Evolutionary conservation across 352 stramenopile genomes (phyloP), one percentile per base, ranked within the genome.

Genomic region (Phytophthora aleatoria): DNA sequence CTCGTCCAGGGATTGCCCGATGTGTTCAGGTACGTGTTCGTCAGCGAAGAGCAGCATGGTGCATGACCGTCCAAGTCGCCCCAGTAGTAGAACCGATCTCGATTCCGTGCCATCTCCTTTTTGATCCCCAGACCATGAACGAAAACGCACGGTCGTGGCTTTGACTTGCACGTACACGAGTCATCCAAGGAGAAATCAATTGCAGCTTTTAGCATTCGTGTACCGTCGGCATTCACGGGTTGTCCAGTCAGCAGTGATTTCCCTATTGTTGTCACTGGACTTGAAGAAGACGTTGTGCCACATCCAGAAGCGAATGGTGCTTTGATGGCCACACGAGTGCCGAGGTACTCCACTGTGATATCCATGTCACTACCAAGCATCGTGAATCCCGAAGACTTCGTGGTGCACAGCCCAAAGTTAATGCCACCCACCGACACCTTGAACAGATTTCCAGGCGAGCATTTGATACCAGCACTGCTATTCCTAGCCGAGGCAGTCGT

Each of bases 11-110:
- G 50, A 43, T 65, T 57, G 20, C 64, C 53, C 4, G 38, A 39
- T 13, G 70, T 79, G 53, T 81, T 74, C n/a, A 81, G 60, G 15
- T 65, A 50, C 2, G 58, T 62, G 54, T 73, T 75, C 33, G 70
- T 56, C 38, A 71, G 63, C 3, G 58, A 69, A 3, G 59, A 68
- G 33, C 70, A 81, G 53, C 73, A 79, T 15, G 71, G 71, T 11
- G 74, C 63, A 16, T 70, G 61, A 24, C 52, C 59, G 1, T 61
- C 27, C 39, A 79, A 38, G 47, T 73, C 53, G 2, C 69, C 73
- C 54, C 71, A 76, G 11, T 75, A 81, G 20, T 51, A 44, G 41
- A 76, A 60, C 24, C 55, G 13, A 44, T 57, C 16, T 60, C 50
- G 16, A 67, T 49, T 54, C 28, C 42, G 50, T 3, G 35, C 16